Evolutionary conservation across 2,329 filamentous ascomycete species (phyloP), one percentile per base, ranked within the genome.

Genomic region (Gnomoniopsis sp.): DNA sequence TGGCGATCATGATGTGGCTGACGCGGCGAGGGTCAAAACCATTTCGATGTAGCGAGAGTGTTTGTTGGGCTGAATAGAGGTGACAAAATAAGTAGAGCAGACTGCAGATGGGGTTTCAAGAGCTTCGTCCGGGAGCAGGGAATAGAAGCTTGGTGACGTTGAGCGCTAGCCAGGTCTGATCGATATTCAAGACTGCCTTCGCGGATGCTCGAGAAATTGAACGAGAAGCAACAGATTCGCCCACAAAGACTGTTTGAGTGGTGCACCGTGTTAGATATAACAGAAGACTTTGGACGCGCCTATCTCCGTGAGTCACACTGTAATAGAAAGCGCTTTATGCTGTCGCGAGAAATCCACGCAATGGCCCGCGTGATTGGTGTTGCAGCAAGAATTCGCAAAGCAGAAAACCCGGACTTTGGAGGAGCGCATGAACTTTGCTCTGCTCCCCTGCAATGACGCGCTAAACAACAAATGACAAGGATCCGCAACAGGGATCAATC

Each of bases 381-480:
- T 21, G 14, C 17, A 34, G 23, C 47, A 51, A 21, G 50, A 51
- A 36, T 51, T 26, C 34, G 34, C 49, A 15, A 38, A 15, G 30
- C 48, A 48, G 36, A 58, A 57, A 58, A 55, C 51, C 55, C 55
- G 49, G 43, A 48, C 38, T 46, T 30, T 38, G 38, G 49, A 48
- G 53, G 44, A 53, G 44, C 49, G 52, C 56, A 56, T 53, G 59
- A 62, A 56, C 49, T 57, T 59, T 56, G 46, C 53, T 56, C 53
- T 44, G 26, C 36, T n/a, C 15, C 26, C 21, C 53, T 52, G 53
- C 57, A 55, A 57, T 59, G 57, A 62, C 60, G 60, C 60, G 60
- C 53, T 53, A 61, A 52, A 22, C 6, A 17, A 19, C 17, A 6
- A 44, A 17, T 23, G 46, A 21, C 49, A 55, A 41, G 53, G 56